Conservation (phyloP, 2,329 filamentous ascomycete genomes). For the Colletotrichum cordylinicola region DNA sequence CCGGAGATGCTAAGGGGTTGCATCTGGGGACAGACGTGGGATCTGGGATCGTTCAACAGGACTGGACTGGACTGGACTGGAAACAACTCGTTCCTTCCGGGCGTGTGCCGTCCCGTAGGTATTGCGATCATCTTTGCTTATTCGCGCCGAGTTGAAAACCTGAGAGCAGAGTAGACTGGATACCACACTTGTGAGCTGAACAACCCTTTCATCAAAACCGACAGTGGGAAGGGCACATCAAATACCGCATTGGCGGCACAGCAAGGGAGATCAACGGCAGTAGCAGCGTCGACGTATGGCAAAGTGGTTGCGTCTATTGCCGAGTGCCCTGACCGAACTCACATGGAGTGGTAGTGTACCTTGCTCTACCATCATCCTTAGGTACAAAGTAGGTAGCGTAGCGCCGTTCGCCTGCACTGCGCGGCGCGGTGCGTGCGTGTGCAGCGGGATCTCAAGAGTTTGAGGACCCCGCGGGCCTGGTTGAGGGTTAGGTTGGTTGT, state of each 20-base stretch:
- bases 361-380: neutral
- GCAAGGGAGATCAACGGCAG: neutral
- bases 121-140: neutral
- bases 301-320: neutral
- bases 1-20: constrained; percentile 11
- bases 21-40: constrained; percentile 12
- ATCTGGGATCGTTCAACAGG: neutral
- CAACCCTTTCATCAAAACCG: neutral
- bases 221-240: neutral
- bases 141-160: neutral
- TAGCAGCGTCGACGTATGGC: neutral
- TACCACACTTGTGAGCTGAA: neutral
- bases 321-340: neutral
- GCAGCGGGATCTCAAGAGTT: constrained; percentile 1
- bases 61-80: neutral
- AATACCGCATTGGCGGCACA: neutral
- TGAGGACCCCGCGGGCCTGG: neutral
- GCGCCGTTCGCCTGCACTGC: neutral
- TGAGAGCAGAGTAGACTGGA: neutral
- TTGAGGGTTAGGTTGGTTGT: neutral
- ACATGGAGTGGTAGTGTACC: too few relatives aligned
- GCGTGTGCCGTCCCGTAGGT: neutral
- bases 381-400: neutral
- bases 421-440: neutral
- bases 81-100: neutral